Base-by-base conservation (phyloP, 2,329 filamentous ascomycete species). In the Stenocarpella maydis region DNA sequence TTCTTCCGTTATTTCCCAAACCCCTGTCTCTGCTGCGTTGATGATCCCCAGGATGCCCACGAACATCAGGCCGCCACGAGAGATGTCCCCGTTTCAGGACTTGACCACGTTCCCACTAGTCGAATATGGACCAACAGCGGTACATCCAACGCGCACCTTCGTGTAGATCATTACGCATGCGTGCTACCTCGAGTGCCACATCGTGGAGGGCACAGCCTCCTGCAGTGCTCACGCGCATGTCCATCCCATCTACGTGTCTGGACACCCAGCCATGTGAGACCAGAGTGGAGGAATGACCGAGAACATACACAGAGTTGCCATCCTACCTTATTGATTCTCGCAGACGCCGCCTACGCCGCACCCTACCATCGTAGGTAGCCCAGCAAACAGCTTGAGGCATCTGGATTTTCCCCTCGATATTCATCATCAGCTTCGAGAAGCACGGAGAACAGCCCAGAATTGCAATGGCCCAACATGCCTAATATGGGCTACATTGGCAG, bases 111-210 rank as follows among this genome's bases (percentile, higher is more conserved):
- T 17, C 5, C 26, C 41, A 47, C 26, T 61, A 60, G 54, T 43
- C 19, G 37, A 17, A 17, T n/a, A 8, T 10, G 41, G 9, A 43
- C 12, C 43, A 37, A 19, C n/a, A 17, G 1, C 41, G 34, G 19
- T 6, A 26, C 1, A 19, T 26, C 14, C 43, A 17, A 45, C 43
- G 37, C 28, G 12, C 10, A 21, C 17, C 4, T 7, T 21, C 41
- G 24, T 10, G 58, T 37, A 63, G 28, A 47, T 37, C 43, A 63
- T 49, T 24, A 49, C 58, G 41, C 41, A 37, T 49, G 12, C 41
- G 41, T 63, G 37, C 58, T 63, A 63, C 58, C 28, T 37, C 58
- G 14, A 37, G 58, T 63, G 41, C 41, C 28, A 63, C 58, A 49
- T 8, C 7, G n/a, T 49, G 58, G 43, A 63, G 58, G 58, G 58